phyloP scores from a whole-genome alignment of 1,284 basidiomycete genomes.

The Sphagnurus paluster region DNA sequence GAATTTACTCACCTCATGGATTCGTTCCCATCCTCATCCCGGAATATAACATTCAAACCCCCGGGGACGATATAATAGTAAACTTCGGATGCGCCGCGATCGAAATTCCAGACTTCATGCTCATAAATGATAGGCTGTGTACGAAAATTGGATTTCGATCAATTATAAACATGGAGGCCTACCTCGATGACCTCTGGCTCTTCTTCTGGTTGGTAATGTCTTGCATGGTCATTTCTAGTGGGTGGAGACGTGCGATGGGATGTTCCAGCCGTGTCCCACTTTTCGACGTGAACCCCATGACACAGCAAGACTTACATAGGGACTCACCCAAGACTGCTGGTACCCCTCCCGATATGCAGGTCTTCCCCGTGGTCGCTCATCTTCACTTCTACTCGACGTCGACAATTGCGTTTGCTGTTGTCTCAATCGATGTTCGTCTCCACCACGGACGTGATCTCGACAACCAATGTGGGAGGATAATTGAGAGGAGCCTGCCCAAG shows the following conservation, averaged over 20 bases:
- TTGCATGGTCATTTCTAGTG: background rate
- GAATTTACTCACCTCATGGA: slow-evolving; percentile 51
- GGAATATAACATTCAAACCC: slow-evolving; percentile 66
- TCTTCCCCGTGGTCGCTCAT: too few relatives aligned
- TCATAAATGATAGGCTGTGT: slow-evolving; percentile 29
- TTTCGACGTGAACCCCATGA: too few relatives aligned
- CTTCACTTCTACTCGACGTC: background rate
- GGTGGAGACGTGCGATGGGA: too few relatives aligned
- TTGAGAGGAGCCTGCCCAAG: background rate
- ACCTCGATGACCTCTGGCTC: slow-evolving; percentile 21
- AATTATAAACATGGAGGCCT: too few relatives aligned
- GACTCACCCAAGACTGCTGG: too few relatives aligned
- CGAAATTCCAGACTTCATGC: slow-evolving; percentile 25
- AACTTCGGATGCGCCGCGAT: slow-evolving; percentile 30
- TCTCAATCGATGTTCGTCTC: background rate
- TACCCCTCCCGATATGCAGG: too few relatives aligned
- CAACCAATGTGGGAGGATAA: background rate
- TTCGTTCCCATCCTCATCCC: slow-evolving; percentile 66
- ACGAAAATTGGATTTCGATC: too few relatives aligned
- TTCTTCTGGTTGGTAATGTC: background rate
- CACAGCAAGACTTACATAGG: too few relatives aligned
- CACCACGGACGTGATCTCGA: background rate
- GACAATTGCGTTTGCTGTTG: background rate
- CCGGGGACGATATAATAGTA: slow-evolving; percentile 66
- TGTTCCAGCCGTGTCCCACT: too few relatives aligned